Evolutionary conservation across 768 basidiomycete genomes (phyloP).

Genomic region (Ramaria sp.): DNA sequence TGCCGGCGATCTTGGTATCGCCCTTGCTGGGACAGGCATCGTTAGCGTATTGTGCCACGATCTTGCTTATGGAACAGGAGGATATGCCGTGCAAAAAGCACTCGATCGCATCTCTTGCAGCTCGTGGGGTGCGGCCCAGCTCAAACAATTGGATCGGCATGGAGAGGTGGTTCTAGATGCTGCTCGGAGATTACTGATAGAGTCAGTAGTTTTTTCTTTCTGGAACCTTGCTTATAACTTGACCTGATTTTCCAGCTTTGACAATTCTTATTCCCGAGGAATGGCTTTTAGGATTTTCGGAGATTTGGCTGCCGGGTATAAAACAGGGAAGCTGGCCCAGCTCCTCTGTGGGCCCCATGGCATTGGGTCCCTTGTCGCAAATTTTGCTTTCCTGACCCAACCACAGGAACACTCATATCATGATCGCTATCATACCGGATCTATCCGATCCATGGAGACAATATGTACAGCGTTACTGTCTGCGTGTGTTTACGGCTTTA

Average conservation of each 20-base stretch:
- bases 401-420: neutral
- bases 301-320: neutral
- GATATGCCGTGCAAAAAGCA: neutral
- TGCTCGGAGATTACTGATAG: neutral
- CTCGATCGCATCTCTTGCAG: conserved; percentile 2
- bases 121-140: neutral
- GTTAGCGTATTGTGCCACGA: neutral
- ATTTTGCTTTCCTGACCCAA: neutral
- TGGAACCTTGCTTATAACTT: too few species aligned
- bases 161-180: neutral
- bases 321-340: neutral
- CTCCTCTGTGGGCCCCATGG: neutral
- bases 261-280: neutral
- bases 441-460: neutral
- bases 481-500: neutral
- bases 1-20: neutral
- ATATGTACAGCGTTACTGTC: neutral
- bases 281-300: conserved; percentile 5
- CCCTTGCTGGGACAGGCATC: neutral
- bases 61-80: neutral
- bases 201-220: neutral
- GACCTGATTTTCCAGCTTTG: neutral
- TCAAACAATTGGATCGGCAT: neutral
- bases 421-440: neutral
- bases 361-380: neutral